These are phyloP conservation scores for Fraxinus greggii DNA, from an alignment of 305 asterid species.

Conservation along the genomic window DNA sequence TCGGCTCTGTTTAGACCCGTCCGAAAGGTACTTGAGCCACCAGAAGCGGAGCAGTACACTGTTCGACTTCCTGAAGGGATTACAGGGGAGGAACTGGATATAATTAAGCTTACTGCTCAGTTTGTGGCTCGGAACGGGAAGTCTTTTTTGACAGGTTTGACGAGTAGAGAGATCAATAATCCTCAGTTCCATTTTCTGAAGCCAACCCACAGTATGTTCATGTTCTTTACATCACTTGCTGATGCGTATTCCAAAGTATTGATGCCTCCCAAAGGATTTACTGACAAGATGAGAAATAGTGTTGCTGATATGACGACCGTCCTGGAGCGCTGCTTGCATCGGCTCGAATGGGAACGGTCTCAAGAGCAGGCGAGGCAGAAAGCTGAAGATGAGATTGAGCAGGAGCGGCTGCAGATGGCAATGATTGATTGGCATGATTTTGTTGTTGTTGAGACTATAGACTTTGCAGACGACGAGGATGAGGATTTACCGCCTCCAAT, in stretches of 20 bases:
- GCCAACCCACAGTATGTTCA: slow-evolving; percentile 95
- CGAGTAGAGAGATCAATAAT: slow-evolving; percentile 76
- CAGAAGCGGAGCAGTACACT: slow-evolving; percentile 84
- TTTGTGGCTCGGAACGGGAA: slow-evolving; percentile 90
- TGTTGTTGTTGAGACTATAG: slow-evolving; percentile 86
- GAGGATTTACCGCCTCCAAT: slow-evolving; percentile 87
- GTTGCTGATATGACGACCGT: slow-evolving; percentile 80
- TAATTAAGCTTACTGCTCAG: slow-evolving; percentile 86
- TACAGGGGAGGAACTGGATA: slow-evolving; percentile 89
- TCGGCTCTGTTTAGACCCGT: slow-evolving; percentile 59
- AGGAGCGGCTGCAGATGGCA: slow-evolving; percentile 84
- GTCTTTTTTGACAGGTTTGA: slow-evolving; percentile 79
- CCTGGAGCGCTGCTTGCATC: slow-evolving; percentile 75
- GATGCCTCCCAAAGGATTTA: slow-evolving; percentile 77
- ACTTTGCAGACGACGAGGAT: slow-evolving; percentile 95
- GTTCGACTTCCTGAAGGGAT: slow-evolving; percentile 92
- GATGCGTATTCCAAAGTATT: slow-evolving; percentile 90
- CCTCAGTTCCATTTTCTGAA: slow-evolving; percentile 83
- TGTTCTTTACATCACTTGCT: slow-evolving; percentile 89
- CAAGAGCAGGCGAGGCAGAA: slow-evolving; percentile 94
- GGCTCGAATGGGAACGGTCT: slow-evolving; percentile 90
- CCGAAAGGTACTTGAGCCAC: slow-evolving; percentile 81
- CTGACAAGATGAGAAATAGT: slow-evolving; percentile 63
- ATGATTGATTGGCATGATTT: slow-evolving; percentile 98
- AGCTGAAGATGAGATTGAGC: slow-evolving; percentile 88